Percentiles rank a stretch among this genome's conserved stretches.
Conservation (phyloP, 345 rosid genomes). For the Moringa oleifera region DNA sequence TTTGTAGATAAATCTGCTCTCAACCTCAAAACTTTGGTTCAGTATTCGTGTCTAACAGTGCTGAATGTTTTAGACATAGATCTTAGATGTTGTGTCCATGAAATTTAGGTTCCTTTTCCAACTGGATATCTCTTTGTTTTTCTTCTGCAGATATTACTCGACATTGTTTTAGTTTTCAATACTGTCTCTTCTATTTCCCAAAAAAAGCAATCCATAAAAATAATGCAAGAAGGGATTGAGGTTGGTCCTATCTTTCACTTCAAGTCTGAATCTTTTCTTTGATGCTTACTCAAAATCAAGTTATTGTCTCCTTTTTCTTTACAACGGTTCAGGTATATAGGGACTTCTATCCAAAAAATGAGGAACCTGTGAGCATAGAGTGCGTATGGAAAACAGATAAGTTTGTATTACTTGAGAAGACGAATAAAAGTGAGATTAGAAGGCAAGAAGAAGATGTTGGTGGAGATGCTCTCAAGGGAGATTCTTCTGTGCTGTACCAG, state of each 20-base stretch:
- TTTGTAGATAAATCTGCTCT: background rate
- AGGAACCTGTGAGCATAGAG: slow-evolving; percentile 43
- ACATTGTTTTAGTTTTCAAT: slow-evolving; percentile 62
- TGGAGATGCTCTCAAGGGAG: slow-evolving; percentile 22
- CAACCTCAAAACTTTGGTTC: background rate
- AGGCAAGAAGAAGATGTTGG: slow-evolving; percentile 21
- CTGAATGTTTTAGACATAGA: background rate
- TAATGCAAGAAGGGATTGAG: slow-evolving; percentile 69
- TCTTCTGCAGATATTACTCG: slow-evolving; percentile 64
- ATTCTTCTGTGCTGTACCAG: slow-evolving; percentile 37
- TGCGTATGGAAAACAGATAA: slow-evolving; percentile 65
- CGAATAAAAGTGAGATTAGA: slow-evolving; percentile 28
- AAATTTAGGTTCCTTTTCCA: background rate
- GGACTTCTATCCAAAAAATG: slow-evolving; percentile 64
- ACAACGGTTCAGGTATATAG: slow-evolving; percentile 48
- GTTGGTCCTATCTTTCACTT: slow-evolving; percentile 29
- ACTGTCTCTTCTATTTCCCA: slow-evolving; percentile 55
- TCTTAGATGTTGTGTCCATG: background rate
- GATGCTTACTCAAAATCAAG: background rate
- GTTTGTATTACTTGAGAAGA: slow-evolving; percentile 50
- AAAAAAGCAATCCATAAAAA: slow-evolving; percentile 68
- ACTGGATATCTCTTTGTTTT: background rate
- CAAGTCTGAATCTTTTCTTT: background rate
- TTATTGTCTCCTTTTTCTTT: slow-evolving; percentile 2
- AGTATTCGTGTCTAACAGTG: background rate